These are phyloP conservation scores for Sarocladiaceae sp. DNA, from an alignment of 2,329 filamentous ascomycete genomes.

Conservation along the genomic window DNA sequence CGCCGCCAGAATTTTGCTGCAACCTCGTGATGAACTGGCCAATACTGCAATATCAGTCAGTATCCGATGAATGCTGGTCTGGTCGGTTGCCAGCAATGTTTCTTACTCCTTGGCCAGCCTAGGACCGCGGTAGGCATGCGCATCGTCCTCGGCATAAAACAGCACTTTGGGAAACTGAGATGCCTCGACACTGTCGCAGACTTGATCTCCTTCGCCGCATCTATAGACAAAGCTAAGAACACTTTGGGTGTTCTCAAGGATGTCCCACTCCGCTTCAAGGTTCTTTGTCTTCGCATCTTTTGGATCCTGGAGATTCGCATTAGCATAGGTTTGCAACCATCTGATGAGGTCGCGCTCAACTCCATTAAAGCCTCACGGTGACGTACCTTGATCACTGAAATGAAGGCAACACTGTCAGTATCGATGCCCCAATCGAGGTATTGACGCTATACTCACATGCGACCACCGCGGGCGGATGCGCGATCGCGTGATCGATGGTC, in stretches of 20 bases:
- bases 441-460: constrained; percentile 1
- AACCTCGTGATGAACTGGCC: background rate
- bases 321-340: too few species aligned
- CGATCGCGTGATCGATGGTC: background rate
- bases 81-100: background rate
- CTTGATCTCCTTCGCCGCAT: background rate
- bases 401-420: too few species aligned
- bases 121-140: background rate
- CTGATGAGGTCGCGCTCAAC: background rate
- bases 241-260: background rate
- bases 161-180: background rate
- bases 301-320: background rate
- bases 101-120: background rate
- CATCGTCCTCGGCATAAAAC: background rate
- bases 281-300: background rate
- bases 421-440: too few species aligned
- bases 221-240: background rate
- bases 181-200: background rate
- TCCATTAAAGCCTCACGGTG: background rate
- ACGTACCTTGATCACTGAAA: background rate
- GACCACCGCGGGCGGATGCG: background rate
- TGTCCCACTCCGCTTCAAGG: constrained; percentile 4
- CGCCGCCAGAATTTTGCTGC: background rate
- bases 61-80: background rate
- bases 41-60: background rate